Evolutionary conservation across 495 filamentous ascomycete species (phyloP).

Genomic region (Trichocladium uniseriatum): DNA sequence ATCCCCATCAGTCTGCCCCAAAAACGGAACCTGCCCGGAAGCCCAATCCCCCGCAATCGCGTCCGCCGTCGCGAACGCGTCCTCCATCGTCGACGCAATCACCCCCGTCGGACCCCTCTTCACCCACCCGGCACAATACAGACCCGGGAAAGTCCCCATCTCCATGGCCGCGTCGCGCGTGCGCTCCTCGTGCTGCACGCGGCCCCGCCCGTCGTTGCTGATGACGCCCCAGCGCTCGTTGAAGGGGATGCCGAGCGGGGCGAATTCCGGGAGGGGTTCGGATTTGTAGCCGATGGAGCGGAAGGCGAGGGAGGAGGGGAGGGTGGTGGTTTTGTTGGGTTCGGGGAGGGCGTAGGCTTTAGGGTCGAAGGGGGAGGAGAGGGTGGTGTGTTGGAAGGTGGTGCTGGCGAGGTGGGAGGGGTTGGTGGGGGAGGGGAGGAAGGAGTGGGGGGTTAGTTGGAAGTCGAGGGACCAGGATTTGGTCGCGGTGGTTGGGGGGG

Average conservation of each 20-base stretch:
- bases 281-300: constrained; percentile 90
- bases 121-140: constrained; percentile 95
- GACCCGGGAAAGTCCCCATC: constrained; percentile 50
- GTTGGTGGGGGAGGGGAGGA: constrained; percentile 44
- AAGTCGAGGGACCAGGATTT: constrained; percentile 82
- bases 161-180: constrained; percentile 17
- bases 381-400: constrained; percentile 54
- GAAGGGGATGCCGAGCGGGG: constrained; percentile 71
- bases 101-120: constrained; percentile 92
- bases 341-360: constrained; percentile 42
- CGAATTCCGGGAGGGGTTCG: constrained; percentile 62
- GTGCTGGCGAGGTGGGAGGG: constrained; percentile 47
- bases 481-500: constrained; percentile 17
- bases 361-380: constrained; percentile 39
- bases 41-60: constrained; percentile 66
- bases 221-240: constrained; percentile 64
- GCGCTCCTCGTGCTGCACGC: constrained; percentile 42
- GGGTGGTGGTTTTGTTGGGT: constrained; percentile 22
- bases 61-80: constrained; percentile 85
- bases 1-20: constrained; percentile 28
- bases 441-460: constrained; percentile 62
- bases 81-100: constrained; percentile 92
- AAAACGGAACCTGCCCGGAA: constrained; percentile 33
- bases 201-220: constrained; percentile 73
- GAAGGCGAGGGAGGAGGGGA: constrained; percentile 64